Conservation (phyloP, 2,329 filamentous ascomycete species). For the Scedosporium minutisporum region DNA sequence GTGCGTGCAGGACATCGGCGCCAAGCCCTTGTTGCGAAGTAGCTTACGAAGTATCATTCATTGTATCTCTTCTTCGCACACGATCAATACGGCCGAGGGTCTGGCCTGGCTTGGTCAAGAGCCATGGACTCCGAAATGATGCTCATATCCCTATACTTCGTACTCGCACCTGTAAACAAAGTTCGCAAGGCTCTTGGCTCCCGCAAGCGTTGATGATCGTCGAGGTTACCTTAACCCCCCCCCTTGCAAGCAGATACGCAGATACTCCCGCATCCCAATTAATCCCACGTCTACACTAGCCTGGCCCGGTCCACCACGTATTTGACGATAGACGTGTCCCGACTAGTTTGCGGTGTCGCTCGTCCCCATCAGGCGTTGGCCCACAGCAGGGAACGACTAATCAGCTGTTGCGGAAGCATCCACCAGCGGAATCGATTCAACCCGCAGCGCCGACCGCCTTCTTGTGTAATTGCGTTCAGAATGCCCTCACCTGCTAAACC, state of each 20-base stretch:
- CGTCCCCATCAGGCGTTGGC: not conserved
- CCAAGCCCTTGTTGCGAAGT: no score
- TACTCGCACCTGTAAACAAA: no score
- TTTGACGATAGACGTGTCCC: not conserved
- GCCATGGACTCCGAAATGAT: no score
- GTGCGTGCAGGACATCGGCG: no score
- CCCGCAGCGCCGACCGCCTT: no score
- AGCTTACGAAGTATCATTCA: not conserved
- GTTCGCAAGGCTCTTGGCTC: not conserved
- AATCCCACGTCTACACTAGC: no score
- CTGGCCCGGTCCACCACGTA: not conserved
- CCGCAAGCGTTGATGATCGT: not conserved
- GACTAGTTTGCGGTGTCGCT: not conserved
- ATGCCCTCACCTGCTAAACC: no score
- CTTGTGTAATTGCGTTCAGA: no score
- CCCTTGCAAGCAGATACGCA: no score
- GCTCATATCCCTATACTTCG: no score
- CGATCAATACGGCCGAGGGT: not conserved
- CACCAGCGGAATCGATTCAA: no score
- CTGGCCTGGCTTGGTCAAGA: not conserved
- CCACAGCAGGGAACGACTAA: not conserved
- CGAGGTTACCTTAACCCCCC: not conserved
- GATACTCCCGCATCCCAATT: no score
- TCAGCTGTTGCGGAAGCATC: not conserved
- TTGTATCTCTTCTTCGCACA: not conserved